phyloP scores from a whole-genome alignment of 2,329 filamentous ascomycete species.

The Furcasterigmium sp. region DNA sequence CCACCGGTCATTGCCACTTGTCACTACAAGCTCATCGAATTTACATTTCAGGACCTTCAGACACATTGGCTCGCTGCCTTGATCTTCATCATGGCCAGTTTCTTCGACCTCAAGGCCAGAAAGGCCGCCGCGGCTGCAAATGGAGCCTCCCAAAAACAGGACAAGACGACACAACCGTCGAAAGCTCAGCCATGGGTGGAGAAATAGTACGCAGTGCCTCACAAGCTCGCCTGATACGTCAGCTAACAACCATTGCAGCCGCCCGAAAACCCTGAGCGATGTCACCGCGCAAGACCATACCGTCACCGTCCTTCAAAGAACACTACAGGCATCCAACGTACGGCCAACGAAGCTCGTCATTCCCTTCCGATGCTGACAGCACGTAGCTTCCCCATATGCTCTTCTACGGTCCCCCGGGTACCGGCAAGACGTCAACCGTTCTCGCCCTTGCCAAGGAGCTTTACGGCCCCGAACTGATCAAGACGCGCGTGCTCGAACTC shows the following conservation, averaged over 20 bases:
- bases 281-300: conserved; percentile 98
- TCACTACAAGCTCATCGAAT: too few relatives aligned
- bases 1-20: too few relatives aligned
- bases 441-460: conserved; percentile 96
- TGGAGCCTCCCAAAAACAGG: conserved; percentile 57
- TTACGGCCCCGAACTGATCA: conserved; percentile 91
- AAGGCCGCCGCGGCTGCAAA: conserved; percentile 67
- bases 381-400: conserved; percentile 90
- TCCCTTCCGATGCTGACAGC: not conserved
- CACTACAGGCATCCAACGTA: conserved; percentile 89
- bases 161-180: conserved; percentile 53
- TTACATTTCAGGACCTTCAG: not conserved
- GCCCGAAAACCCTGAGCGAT: conserved; percentile 88
- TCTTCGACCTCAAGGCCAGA: conserved; percentile 93
- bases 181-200: conserved; percentile 92
- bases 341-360: conserved; percentile 9
- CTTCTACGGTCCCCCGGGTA: conserved; percentile 96
- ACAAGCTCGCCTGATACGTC: not conserved
- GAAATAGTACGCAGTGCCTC: conserved; percentile 70
- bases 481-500: conserved; percentile 91
- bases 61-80: too few relatives aligned
- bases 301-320: conserved; percentile 84
- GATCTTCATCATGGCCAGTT: conserved; percentile 71
- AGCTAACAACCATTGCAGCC: conserved; percentile 48
- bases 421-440: conserved; percentile 96